Percentiles rank a stretch among this genome's conserved stretches.
Conservation (phyloP, 2,329 filamentous ascomycete species). For the Clarireedia monteithiana region DNA sequence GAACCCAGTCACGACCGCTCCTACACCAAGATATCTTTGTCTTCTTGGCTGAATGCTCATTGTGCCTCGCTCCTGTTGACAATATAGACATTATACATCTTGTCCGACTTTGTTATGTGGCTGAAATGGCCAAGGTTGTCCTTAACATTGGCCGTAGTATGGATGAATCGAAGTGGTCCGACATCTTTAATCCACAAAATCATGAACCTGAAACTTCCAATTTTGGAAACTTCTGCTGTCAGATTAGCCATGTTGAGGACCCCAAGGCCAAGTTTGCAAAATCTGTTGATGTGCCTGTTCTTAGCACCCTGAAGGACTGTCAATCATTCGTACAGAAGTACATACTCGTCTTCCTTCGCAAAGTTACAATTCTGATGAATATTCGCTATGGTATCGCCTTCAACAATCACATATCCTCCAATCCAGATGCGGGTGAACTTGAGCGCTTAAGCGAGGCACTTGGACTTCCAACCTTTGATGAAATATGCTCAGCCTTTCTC, state of each 20-base stretch:
- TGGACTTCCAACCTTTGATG: constrained; percentile 68
- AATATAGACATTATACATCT: constrained; percentile 70
- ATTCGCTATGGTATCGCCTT: constrained; percentile 87
- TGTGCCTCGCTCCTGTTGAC: constrained; percentile 60
- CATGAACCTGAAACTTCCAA: constrained; percentile 2
- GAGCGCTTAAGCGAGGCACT: constrained; percentile 72
- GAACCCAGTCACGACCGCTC: constrained; percentile 40
- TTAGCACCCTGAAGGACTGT: constrained; percentile 46
- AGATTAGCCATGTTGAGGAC: constrained; percentile 14
- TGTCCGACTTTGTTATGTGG: constrained; percentile 78
- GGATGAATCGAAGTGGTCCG: constrained; percentile 41
- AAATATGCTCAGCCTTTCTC: constrained; percentile 49
- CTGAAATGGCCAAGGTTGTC: constrained; percentile 81
- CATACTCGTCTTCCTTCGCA: constrained; percentile 82
- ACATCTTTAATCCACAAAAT: constrained; percentile 12
- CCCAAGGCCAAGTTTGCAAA: constrained; percentile 29
- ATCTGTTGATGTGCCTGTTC: constrained; percentile 47
- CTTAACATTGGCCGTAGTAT: constrained; percentile 50
- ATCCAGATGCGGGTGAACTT: constrained; percentile 66
- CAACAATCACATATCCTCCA: constrained; percentile 56
- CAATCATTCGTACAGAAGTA: constrained; percentile 67
- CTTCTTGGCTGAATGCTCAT: constrained; percentile 72
- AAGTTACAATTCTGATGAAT: constrained; percentile 74
- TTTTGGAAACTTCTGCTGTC: constrained; percentile 22
- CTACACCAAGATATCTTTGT: constrained; percentile 66